Conservation (phyloP, 352 stramenopile species). For the Peronospora farinosa region DNA sequence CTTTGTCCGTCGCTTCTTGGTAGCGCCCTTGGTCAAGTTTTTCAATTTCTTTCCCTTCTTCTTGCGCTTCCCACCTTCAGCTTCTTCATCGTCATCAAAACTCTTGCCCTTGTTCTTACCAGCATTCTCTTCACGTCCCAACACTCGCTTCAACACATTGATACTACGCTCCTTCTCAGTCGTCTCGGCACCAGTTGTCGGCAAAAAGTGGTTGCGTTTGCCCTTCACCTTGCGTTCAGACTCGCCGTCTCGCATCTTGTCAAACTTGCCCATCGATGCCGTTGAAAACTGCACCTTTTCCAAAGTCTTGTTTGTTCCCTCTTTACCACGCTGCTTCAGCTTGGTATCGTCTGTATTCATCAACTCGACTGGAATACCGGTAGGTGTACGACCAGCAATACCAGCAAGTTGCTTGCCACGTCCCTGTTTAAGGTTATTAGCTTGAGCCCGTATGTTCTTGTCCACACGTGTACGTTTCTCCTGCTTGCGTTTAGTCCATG, state of each 20-base stretch:
- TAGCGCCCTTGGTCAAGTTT: constrained; percentile 66
- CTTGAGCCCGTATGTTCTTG: constrained; percentile 89
- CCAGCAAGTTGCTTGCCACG: constrained; percentile 51
- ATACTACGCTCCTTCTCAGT: constrained; percentile 81
- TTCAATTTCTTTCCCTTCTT: constrained; percentile 59
- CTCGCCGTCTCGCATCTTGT: constrained; percentile 90
- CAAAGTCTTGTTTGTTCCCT: constrained; percentile 82
- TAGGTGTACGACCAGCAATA: constrained; percentile 42
- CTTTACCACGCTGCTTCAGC: constrained; percentile 84
- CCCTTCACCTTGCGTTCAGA: constrained; percentile 82
- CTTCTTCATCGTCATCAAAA: constrained; percentile 49
- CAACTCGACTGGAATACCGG: constrained; percentile 88
- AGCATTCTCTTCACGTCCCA: constrained; percentile 72
- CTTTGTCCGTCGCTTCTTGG: constrained; percentile 59
- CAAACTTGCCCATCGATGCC: constrained; percentile 92
- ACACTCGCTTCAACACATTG: constrained; percentile 66
- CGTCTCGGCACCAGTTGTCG: constrained; percentile 55
- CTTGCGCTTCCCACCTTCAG: constrained; percentile 50
- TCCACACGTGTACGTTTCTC: constrained; percentile 88
- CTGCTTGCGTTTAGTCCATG: constrained; percentile 91
- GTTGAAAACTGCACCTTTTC: constrained; percentile 90
- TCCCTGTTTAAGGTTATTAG: constrained; percentile 67
- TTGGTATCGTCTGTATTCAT: constrained; percentile 66
- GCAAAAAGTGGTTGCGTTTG: constrained; percentile 81
- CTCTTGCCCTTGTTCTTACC: constrained; percentile 64